Conservation (phyloP, 768 basidiomycete genomes). For the Lactifluus hygrophoroides region DNA sequence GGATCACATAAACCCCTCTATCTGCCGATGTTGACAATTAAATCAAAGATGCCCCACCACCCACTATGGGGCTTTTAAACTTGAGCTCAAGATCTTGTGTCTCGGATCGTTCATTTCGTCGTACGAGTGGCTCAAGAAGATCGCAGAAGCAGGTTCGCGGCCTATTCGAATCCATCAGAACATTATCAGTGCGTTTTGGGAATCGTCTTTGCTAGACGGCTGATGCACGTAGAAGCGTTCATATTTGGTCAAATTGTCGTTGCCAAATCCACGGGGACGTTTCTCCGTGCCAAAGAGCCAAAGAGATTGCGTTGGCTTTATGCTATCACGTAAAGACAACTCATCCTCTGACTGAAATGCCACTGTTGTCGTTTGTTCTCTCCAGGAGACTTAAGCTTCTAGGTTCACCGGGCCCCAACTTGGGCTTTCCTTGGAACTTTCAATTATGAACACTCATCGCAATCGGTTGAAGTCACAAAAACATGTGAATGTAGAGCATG, state of each 20-base stretch:
- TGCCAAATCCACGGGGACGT: too few species aligned
- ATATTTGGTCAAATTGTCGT: slow-evolving; percentile 38
- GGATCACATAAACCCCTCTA: slow-evolving; percentile 63
- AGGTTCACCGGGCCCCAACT: too few species aligned
- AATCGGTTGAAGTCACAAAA: too few species aligned
- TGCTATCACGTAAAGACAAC: too few species aligned
- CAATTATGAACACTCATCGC: too few species aligned
- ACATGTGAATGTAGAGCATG: too few species aligned
- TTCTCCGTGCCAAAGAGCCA: too few species aligned
- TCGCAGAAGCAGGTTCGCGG: slow-evolving; percentile 40
- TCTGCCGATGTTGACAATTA: slow-evolving; percentile 63
- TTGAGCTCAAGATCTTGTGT: slow-evolving; percentile 62
- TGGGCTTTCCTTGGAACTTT: too few species aligned
- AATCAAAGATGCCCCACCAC: slow-evolving; percentile 48
- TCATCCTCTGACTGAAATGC: too few species aligned
- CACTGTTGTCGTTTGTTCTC: neutral
- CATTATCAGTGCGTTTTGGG: slow-evolving; percentile 36
- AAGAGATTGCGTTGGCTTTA: too few species aligned
- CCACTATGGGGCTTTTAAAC: slow-evolving; percentile 58
- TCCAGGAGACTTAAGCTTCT: too few species aligned
- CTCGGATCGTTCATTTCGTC: slow-evolving; percentile 47
- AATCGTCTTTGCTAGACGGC: neutral
- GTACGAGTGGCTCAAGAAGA: slow-evolving; percentile 53
- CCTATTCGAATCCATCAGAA: slow-evolving; percentile 47
- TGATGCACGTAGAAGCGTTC: slow-evolving; percentile 33